phyloP scores from a whole-genome alignment of 129 eudicot genomes.

The Tagetes erecta region DNA sequence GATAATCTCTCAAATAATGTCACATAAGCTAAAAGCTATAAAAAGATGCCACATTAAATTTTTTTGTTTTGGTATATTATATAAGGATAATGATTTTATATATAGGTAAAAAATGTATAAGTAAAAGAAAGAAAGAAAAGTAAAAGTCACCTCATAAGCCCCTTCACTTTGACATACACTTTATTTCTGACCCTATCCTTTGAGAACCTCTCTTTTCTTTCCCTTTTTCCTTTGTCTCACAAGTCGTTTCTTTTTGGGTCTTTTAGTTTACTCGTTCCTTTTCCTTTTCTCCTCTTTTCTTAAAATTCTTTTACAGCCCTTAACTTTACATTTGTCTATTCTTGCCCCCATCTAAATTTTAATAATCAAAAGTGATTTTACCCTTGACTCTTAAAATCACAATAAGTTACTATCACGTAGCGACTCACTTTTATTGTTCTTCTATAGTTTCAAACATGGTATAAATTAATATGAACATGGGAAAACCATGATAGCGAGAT shows the following conservation, averaged over 20 bases:
- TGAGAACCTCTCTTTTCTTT: constrained; percentile 39
- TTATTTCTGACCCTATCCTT: constrained; percentile 45
- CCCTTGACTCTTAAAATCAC: constrained; percentile 19
- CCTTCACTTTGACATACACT: constrained; percentile 45
- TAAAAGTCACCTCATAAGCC: constrained; percentile 41
- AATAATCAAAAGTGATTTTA: constrained; percentile 34
- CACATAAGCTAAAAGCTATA: too few relatives aligned
- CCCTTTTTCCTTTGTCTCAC: constrained; percentile 44
- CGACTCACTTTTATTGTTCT: constrained; percentile 18
- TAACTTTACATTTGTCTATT: constrained; percentile 29
- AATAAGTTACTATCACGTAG: constrained; percentile 30
- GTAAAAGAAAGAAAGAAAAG: constrained; percentile 23
- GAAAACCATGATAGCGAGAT: background rate
- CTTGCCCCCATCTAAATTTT: constrained; percentile 28
- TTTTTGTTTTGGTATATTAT: too few relatives aligned
- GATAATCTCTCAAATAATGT: too few relatives aligned
- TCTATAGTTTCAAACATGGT: background rate
- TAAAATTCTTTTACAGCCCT: constrained; percentile 33
- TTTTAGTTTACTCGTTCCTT: constrained; percentile 35
- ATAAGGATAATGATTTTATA: too few relatives aligned
- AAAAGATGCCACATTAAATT: too few relatives aligned
- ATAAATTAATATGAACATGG: background rate
- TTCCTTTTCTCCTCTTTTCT: constrained; percentile 37
- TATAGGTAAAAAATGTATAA: background rate
- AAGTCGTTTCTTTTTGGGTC: constrained; percentile 50